Base-by-base conservation (phyloP, 2,329 filamentous ascomycete species). In the Polychaeton citri region DNA sequence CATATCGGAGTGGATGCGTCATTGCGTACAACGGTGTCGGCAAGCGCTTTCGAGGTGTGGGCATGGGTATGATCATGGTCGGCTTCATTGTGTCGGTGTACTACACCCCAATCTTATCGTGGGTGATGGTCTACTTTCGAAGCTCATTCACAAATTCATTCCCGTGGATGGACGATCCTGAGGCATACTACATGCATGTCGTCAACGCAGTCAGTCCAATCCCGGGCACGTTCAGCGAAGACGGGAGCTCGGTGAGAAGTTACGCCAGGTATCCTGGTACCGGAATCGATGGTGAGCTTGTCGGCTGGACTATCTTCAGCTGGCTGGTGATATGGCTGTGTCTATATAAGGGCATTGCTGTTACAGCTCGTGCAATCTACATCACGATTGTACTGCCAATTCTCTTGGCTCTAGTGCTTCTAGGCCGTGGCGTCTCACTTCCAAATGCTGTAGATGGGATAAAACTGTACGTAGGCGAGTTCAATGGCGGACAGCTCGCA, bases 311-410 rank as follows among this genome's bases (percentile, higher is more conserved):
- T 32, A 60, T 64, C 15, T 75, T 76, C 45, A 66, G 70, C 39
- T 73, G 71, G 69, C 72, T 76, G 48, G 52, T 75, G 1, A 64
- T 75, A 44, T 74, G 71, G 68, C 44, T 75, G 20, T 71, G 67
- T 43, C 72, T 76, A 44, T 73, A 74, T 51, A 66, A 69, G 17
- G 68, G 73, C 4, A 68, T 74, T 17, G 69, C 69, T 0, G 51
- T 71, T 39, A 74, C 71, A 1, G 71, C 71, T 2, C 64, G 71
- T 5, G 71, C 74, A n/a, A 70, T 74, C 5, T 74, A 74, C 55
- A 72, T 72, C 50, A 74, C 71, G 13, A 74, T 75, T 70, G 69
- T 68, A 1, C 49, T 74, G 6, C 71, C 71, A 0, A 71, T 75
- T 33, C 55, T 71, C 40, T 68, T 69, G 15, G 72, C 68, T 4